These are phyloP conservation scores for Aspergillus floridensis DNA, from an alignment of 2,329 filamentous ascomycete species.

Conservation along the genomic window DNA sequence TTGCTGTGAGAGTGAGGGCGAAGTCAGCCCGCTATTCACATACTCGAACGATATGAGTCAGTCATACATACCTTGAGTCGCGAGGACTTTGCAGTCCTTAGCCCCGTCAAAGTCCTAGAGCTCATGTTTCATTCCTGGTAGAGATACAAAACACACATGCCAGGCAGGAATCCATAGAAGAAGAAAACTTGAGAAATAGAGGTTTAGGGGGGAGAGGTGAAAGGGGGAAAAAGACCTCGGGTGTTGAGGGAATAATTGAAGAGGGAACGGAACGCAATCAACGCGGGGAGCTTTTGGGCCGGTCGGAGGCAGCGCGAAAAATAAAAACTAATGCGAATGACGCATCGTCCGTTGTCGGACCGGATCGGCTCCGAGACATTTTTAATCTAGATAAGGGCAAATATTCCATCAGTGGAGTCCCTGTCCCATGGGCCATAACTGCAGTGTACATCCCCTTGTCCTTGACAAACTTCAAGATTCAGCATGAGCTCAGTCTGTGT, in stretches of 20 bases:
- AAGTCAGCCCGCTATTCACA: constrained; percentile 3
- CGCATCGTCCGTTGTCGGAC: constrained; percentile 2
- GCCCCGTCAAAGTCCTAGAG: constrained; percentile 32
- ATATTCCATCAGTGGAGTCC: not conserved
- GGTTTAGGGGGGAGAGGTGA: not conserved
- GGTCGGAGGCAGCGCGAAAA: not conserved
- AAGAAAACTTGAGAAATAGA: not conserved
- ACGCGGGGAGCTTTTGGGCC: not conserved
- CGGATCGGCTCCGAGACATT: not conserved
- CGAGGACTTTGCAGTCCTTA: constrained; percentile 29
- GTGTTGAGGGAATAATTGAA: not conserved
- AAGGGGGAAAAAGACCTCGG: not conserved
- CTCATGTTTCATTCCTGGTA: constrained; percentile 31
- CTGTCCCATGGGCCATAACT: not conserved
- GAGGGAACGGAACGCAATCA: not conserved
- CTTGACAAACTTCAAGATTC: not conserved
- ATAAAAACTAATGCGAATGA: not conserved
- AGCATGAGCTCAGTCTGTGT: too few relatives aligned
- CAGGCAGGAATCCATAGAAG: not conserved
- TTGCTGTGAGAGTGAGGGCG: not conserved
- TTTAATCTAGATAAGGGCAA: not conserved
- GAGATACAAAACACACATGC: not conserved
- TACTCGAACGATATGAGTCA: constrained; percentile 11
- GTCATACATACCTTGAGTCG: constrained; percentile 28
- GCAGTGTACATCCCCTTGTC: too few relatives aligned